Percentiles rank a stretch among this genome's conserved stretches.
phyloP scores from a whole-genome alignment of 2,329 filamentous ascomycete genomes.

The Neurospora sp. region DNA sequence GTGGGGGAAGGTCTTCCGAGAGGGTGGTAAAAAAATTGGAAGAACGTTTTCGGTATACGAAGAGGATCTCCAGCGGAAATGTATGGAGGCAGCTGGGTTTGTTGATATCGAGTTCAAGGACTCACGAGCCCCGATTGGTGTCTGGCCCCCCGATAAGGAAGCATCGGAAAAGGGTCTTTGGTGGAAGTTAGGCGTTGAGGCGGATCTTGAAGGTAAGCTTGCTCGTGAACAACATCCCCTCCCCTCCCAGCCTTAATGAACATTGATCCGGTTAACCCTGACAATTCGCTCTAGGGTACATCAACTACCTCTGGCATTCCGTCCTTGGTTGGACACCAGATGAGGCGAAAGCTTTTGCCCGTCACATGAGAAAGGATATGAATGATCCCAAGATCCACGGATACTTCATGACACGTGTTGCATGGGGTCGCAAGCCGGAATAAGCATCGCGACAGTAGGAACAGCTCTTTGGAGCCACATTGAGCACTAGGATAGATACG shows the following conservation, averaged over 20 bases:
- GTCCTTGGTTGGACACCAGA: conserved; percentile 13
- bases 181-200: too few relatives aligned
- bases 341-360: conserved; percentile 10
- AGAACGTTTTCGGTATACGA: conserved; percentile 12
- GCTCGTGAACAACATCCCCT: too few relatives aligned
- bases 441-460: background rate
- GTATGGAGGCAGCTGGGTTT: background rate
- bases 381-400: background rate
- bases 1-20: conserved; percentile 26
- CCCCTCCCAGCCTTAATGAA: too few relatives aligned
- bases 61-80: conserved; percentile 2
- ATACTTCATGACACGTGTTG: background rate
- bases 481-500: background rate
- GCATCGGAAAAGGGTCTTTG: too few relatives aligned
- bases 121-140: too few relatives aligned
- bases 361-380: conserved; percentile 11
- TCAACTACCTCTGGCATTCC: conserved; percentile 3
- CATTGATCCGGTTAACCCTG: background rate
- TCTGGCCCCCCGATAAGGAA: too few relatives aligned
- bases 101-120: too few relatives aligned
- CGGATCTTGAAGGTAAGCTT: too few relatives aligned
- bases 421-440: conserved; percentile 10
- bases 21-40: conserved; percentile 10
- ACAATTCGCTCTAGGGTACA: conserved; percentile 1
- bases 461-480: background rate